A percentile compares a stretch with the other conserved stretches of the same genome.
Conservation (phyloP, 768 basidiomycete genomes). For the Paxillus rubicundulus region DNA sequence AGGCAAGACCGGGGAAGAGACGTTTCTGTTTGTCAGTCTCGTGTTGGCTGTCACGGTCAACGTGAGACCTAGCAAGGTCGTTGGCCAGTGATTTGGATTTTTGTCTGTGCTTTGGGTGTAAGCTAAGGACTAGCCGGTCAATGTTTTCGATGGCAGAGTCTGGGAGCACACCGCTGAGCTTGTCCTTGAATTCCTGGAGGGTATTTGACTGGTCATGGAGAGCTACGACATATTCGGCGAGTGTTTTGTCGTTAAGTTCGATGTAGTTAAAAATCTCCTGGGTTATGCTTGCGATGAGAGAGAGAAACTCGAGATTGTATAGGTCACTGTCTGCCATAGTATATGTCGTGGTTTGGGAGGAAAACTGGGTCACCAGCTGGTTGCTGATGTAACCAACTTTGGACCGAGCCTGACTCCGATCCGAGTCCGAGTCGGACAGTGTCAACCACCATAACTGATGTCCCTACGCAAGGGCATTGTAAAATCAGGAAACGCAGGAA, state of each 20-base stretch:
- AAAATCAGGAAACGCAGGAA: conserved; percentile 88
- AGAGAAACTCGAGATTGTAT: conserved; percentile 90
- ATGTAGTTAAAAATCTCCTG: conserved; percentile 91
- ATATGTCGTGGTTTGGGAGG: conserved; percentile 4
- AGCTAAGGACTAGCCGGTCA: conserved; percentile 88
- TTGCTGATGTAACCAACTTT: conserved; percentile 25
- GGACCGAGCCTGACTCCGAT: too few relatives aligned
- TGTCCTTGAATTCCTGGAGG: conserved; percentile 75
- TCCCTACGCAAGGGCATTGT: conserved; percentile 74
- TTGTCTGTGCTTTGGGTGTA: conserved; percentile 97
- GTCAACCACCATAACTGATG: conserved; percentile 31
- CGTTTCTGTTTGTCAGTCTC: conserved; percentile 80
- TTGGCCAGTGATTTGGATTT: conserved; percentile 39
- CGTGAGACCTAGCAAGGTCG: conserved; percentile 34
- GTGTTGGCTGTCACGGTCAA: conserved; percentile 28
- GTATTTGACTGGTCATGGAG: conserved; percentile 84
- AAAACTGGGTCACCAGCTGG: background rate
- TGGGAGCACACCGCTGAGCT: conserved; percentile 79
- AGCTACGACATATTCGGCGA: conserved; percentile 92
- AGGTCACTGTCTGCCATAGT: conserved; percentile 75
- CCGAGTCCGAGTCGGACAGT: too few relatives aligned
- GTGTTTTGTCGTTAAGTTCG: conserved; percentile 82
- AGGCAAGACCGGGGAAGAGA: conserved; percentile 85
- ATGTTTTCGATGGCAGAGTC: conserved; percentile 90
- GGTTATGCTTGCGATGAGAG: conserved; percentile 85